Evolutionary conservation across 2,329 filamentous ascomycete genomes (phyloP), one percentile per base, ranked within the genome.

Genomic region (Trichoderma breve): DNA sequence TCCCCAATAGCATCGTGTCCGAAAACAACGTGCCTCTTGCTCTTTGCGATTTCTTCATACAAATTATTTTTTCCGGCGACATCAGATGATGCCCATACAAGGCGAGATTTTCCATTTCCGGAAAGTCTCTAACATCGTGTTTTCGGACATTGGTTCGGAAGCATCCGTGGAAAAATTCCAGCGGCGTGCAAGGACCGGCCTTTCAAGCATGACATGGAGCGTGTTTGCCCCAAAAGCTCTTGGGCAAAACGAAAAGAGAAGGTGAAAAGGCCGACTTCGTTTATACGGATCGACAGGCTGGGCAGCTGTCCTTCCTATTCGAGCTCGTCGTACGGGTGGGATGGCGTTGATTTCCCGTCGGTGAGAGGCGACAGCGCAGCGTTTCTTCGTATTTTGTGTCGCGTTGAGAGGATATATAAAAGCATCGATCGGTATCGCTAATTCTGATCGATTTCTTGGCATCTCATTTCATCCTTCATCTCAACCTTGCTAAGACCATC

Each of bases 301-400:
- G 14, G 34, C n/a, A 15, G 30, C 14, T 43, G 34, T 47, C 65
- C 65, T 68, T 68, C 65, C 65, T 68, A 47, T 58, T 68, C 18
- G 15, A 32, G 65, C 34, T 24, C 21, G 6, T 24, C 30, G 36
- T 60, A 18, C 11, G 21, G 34, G 14, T 8, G 34, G 26, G 28
- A 68, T n/a, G 34, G 53, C 34, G 51, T 30, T 68, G 12, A 68
- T 68, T 24, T 18, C 14, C 53, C 53, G 65, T 47, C 53, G 21
- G 53, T 47, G 12, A 47, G 36, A 26, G n/a, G 36, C 36, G 32
- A 30, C 32, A 43, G 18, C 7, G 15, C 39, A 43, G 39, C 39
- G 15, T 18, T n/a, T 12, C 12, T 12, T 30, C 43, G 32, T 36
- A 14, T 15, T 12, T 6, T 11, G 39, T 28, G 6, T n/a, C 7